Percentiles rank a stretch among this genome's conserved stretches.
phyloP scores from a whole-genome alignment of 257 asterid genomes.

The Lycium barbarum region DNA sequence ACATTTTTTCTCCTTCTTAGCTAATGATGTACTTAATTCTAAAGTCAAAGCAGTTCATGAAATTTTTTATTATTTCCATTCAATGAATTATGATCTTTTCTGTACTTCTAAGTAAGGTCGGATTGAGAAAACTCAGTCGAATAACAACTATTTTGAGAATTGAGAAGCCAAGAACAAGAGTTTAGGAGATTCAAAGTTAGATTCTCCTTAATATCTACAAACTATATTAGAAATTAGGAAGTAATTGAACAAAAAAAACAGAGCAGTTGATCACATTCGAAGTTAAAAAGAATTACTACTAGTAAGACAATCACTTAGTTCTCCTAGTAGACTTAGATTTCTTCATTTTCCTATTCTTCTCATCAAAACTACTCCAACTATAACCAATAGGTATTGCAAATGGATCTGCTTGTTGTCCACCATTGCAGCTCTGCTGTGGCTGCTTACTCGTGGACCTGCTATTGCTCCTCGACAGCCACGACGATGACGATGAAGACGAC shows the following conservation, averaged over 20 bases:
- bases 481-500: slow-evolving; percentile 29
- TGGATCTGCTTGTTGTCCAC: slow-evolving; percentile 55
- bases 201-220: slow-evolving; percentile 12
- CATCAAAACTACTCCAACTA: slow-evolving; percentile 73
- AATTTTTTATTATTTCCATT: neutral
- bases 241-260: neutral
- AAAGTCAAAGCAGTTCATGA: neutral
- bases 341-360: slow-evolving; percentile 59
- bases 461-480: slow-evolving; percentile 41
- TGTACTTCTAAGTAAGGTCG: too few relatives aligned
- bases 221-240: neutral
- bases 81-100: too few relatives aligned
- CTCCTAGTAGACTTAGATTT: slow-evolving; percentile 68
- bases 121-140: neutral
- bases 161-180: neutral
- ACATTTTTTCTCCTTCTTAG: neutral
- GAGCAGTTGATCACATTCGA: neutral
- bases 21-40: neutral
- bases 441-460: slow-evolving; percentile 45
- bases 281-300: slow-evolving; percentile 19
- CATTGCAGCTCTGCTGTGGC: slow-evolving; percentile 35
- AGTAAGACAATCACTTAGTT: slow-evolving; percentile 45
- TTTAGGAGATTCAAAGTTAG: slow-evolving; percentile 14
- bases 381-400: slow-evolving; percentile 77
- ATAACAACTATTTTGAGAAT: neutral